Conservation (phyloP, 805 yeast species). For the Ogataea populi-albae region DNA sequence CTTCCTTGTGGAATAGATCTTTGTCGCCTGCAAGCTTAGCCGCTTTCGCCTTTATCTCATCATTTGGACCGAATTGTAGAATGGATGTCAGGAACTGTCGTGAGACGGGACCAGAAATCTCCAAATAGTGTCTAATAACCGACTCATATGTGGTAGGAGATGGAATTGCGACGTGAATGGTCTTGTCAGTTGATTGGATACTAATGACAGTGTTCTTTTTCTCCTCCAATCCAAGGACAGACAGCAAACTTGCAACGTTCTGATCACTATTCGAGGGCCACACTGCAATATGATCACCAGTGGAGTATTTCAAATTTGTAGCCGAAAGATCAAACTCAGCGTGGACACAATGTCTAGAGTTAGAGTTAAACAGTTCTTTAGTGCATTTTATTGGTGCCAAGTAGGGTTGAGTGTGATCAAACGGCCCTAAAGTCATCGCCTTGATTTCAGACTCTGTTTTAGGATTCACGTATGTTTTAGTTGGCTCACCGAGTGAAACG, state of each 20-base stretch:
- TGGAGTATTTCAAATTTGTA: constrained; percentile 75
- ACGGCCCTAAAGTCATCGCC: constrained; percentile 60
- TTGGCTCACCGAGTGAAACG: constrained; percentile 84
- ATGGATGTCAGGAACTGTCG: constrained; percentile 77
- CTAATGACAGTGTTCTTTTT: constrained; percentile 56
- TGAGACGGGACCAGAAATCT: constrained; percentile 89
- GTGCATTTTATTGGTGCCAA: constrained; percentile 62
- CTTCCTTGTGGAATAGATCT: constrained; percentile 59
- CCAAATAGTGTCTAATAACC: constrained; percentile 80
- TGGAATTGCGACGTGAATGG: constrained; percentile 54
- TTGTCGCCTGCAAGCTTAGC: constrained; percentile 64
- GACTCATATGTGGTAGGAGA: constrained; percentile 88
- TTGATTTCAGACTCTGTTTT: constrained; percentile 30
- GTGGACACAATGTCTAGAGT: constrained; percentile 79
- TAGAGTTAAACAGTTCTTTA: constrained; percentile 66
- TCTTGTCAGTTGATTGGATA: constrained; percentile 68
- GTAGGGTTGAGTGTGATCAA: constrained; percentile 77
- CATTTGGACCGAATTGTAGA: constrained; percentile 78
- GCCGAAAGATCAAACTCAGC: constrained; percentile 80
- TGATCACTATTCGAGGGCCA: constrained; percentile 90
- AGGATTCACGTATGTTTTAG: constrained; percentile 47
- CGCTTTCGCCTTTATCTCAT: constrained; percentile 47
- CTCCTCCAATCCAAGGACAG: constrained; percentile 56
- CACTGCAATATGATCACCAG: constrained; percentile 94
- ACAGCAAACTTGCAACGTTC: constrained; percentile 63